Conservation (phyloP, 441 rosid species). For the Viola pubescens region DNA sequence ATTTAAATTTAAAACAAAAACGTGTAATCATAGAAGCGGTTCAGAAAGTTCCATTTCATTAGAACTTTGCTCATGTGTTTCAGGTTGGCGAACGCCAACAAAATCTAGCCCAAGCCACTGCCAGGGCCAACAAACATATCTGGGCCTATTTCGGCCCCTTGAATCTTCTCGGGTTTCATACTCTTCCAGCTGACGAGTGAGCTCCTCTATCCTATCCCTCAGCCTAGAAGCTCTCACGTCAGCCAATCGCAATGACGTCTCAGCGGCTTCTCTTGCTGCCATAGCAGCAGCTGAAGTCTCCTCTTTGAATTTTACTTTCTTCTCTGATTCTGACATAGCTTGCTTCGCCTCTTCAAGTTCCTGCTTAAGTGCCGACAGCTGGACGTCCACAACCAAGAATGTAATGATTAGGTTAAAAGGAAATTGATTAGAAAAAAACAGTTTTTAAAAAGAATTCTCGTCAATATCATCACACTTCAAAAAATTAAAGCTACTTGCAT, state of each 20-base stretch:
- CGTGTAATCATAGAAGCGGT: slow-evolving; percentile 55
- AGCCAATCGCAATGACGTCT: slow-evolving; percentile 74
- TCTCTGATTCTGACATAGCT: slow-evolving; percentile 62
- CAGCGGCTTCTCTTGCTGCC: slow-evolving; percentile 96
- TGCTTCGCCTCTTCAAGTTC: slow-evolving; percentile 84
- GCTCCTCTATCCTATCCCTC: slow-evolving; percentile 81
- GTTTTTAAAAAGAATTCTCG: too few relatives aligned
- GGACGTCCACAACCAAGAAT: slow-evolving; percentile 18
- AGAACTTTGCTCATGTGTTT: slow-evolving; percentile 42
- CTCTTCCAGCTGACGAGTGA: slow-evolving; percentile 70
- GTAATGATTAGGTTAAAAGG: slow-evolving; percentile 10
- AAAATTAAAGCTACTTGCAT: neutral
- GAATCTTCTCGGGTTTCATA: slow-evolving; percentile 58
- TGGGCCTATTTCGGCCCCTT: slow-evolving; percentile 38
- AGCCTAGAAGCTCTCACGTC: slow-evolving; percentile 74
- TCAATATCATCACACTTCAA: neutral
- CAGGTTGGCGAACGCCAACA: slow-evolving; percentile 51
- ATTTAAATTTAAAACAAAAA: neutral
- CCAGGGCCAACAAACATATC: slow-evolving; percentile 98
- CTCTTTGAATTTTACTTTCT: slow-evolving; percentile 84
- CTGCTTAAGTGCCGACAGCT: slow-evolving; percentile 58
- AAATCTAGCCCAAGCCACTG: slow-evolving; percentile 93
- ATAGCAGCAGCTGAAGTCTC: slow-evolving; percentile 91
- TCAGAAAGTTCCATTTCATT: slow-evolving; percentile 98
- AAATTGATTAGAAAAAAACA: neutral